phyloP scores from a whole-genome alignment of 2,329 filamentous ascomycete genomes.

The Akanthomyces muscarius region DNA sequence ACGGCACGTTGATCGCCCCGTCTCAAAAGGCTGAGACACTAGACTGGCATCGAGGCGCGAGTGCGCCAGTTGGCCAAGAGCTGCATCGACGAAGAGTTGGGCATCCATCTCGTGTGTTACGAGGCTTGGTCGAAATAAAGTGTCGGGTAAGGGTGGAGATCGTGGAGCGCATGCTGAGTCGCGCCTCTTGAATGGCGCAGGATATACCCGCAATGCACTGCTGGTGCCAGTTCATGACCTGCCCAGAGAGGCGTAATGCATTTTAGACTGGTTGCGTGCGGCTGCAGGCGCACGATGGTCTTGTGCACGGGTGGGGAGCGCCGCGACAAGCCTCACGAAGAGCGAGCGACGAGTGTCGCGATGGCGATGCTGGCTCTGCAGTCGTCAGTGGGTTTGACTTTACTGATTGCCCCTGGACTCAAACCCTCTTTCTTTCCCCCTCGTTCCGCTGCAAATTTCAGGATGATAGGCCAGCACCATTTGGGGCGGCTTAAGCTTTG shows the following conservation, averaged over 20 bases:
- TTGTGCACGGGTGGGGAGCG: slow-evolving; percentile 1
- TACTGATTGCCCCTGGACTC: neutral
- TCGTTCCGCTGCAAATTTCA: neutral
- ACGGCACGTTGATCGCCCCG: slow-evolving; percentile 11
- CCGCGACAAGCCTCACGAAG: neutral
- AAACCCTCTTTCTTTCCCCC: neutral
- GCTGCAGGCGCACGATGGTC: slow-evolving; percentile 6
- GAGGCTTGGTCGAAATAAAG: slow-evolving; percentile 12
- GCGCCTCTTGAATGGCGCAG: slow-evolving; percentile 4
- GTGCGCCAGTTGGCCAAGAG: neutral
- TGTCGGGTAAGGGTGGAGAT: slow-evolving; percentile 17
- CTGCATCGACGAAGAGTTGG: neutral
- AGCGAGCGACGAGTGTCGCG: neutral
- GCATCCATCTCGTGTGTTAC: slow-evolving; percentile 8
- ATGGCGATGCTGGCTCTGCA: neutral
- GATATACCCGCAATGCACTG: neutral
- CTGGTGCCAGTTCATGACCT: neutral
- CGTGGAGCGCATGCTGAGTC: slow-evolving; percentile 14
- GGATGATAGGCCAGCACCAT: neutral
- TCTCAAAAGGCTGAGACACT: slow-evolving; percentile 17
- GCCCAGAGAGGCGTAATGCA: slow-evolving; percentile 8
- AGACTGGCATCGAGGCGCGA: slow-evolving; percentile 2
- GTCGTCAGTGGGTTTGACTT: neutral
- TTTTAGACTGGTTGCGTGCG: neutral
- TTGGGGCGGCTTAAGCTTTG: neutral